Conservation (phyloP, 495 filamentous ascomycete genomes). For the Extremus antarcticus region DNA sequence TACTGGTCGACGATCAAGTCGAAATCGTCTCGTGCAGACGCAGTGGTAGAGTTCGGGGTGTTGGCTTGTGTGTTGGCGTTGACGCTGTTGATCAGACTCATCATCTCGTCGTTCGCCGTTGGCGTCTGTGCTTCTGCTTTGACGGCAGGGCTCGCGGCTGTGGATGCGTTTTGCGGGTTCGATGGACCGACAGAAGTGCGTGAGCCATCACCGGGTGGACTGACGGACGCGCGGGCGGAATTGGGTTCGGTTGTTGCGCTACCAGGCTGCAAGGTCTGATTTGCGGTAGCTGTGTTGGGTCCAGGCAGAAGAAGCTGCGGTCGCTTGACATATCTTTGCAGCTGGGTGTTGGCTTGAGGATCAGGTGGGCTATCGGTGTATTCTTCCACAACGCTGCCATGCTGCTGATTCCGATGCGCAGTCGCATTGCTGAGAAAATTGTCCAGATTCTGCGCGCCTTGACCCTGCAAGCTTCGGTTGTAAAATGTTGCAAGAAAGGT, state of each 20-base stretch:
- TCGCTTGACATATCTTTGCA: conserved; percentile 19
- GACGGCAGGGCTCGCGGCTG: conserved; percentile 9
- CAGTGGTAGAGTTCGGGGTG: conserved; percentile 29
- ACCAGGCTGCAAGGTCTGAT: conserved; percentile 7
- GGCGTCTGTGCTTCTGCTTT: conserved; percentile 21
- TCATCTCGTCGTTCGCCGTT: conserved; percentile 54
- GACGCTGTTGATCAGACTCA: conserved; percentile 74
- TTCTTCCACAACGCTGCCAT: conserved; percentile 34
- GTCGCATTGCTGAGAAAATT: conserved; percentile 32
- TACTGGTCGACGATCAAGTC: conserved; percentile 62
- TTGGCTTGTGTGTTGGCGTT: conserved; percentile 50
- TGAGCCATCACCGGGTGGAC: conserved; percentile 11
- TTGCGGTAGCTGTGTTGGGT: neutral
- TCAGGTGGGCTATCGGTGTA: conserved; percentile 18
- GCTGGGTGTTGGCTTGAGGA: conserved; percentile 11
- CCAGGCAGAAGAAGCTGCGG: conserved; percentile 27
- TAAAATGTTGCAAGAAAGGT: conserved; percentile 96
- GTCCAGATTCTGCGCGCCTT: conserved; percentile 29
- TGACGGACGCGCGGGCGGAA: conserved; percentile 17
- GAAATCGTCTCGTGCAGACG: conserved; percentile 48
- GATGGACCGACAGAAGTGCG: conserved; percentile 3
- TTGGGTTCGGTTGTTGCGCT: conserved; percentile 15
- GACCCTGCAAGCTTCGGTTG: conserved; percentile 60
- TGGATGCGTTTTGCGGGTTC: neutral
- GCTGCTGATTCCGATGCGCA: conserved; percentile 26